These are phyloP conservation scores for Lentinula detonsa DNA, from an alignment of 768 basidiomycete species.

Conservation along the genomic window DNA sequence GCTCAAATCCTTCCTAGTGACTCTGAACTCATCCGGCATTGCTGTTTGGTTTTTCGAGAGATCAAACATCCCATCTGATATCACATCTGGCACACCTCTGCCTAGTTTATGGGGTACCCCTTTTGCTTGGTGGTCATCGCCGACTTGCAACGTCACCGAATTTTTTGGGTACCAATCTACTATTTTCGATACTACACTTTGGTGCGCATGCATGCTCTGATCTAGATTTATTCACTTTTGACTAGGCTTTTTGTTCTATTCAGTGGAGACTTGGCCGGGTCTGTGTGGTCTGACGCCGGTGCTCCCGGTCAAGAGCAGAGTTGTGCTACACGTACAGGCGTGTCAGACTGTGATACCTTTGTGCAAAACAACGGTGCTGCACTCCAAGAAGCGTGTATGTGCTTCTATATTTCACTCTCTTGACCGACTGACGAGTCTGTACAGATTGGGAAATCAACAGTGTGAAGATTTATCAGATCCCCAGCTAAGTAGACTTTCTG, in stretches of 20 bases:
- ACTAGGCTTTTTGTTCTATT: background rate
- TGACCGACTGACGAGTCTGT: background rate
- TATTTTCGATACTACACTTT: slow-evolving; percentile 85
- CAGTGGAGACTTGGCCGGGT: slow-evolving; percentile 87
- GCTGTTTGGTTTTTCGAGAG: slow-evolving; percentile 80
- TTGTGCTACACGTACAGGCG: slow-evolving; percentile 80
- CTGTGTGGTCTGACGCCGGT: slow-evolving; percentile 66
- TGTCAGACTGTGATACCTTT: slow-evolving; percentile 73
- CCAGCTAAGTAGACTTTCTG: background rate
- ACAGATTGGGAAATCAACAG: slow-evolving; percentile 80
- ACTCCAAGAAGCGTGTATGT: slow-evolving; percentile 75
- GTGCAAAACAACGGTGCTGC: slow-evolving; percentile 66
- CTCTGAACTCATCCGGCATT: slow-evolving; percentile 74
- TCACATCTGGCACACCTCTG: slow-evolving; percentile 58
- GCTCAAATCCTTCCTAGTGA: slow-evolving; percentile 35
- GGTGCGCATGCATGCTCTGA: slow-evolving; percentile 36
- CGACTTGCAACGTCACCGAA: slow-evolving; percentile 65
- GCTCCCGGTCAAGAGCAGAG: slow-evolving; percentile 83
- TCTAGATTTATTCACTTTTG: background rate
- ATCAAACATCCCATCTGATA: slow-evolving; percentile 71
- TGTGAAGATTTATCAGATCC: slow-evolving; percentile 54
- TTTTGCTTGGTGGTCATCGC: slow-evolving; percentile 74
- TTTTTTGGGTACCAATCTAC: slow-evolving; percentile 74
- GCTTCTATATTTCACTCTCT: background rate
- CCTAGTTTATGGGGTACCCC: slow-evolving; percentile 76